Evolutionary conservation across 2,329 filamentous ascomycete genomes (phyloP), one percentile per base, ranked within the genome.

Genomic region (Trichoderma sp.): DNA sequence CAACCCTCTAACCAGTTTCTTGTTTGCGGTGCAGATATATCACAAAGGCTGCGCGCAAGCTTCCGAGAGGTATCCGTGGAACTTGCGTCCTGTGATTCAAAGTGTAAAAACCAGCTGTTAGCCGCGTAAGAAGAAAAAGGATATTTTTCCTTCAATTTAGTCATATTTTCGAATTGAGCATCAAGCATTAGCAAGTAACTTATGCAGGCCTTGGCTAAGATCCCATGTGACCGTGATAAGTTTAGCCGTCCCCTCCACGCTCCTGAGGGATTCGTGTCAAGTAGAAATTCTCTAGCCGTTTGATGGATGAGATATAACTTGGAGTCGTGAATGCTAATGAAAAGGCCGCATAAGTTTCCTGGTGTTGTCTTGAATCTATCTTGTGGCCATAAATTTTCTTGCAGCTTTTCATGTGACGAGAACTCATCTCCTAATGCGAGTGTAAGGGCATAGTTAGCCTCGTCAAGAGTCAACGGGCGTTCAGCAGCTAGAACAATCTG

Each of bases 241-340:
- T 30, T 43, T 15, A 72, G 34, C 11, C 58, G 47, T 6, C 68
- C 70, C 20, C 63, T 36, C 65, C 72, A 67, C 12, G 34, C 28
- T 4, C 66, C 34, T 8, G 59, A 13, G n/a, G 39, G 36, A 4
- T 68, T 63, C 15, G 62, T 9, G 23, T 72, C 73, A 5, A 34
- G 68, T 0, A 76, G 30, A 30, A 72, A 72, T 7, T 72, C 70
- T 50, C 70, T 63, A 1, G 57, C 70, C 7, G 70, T 72, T 62
- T 36, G 47, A 28, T 72, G 70, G 15, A 72, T 69, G 9, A 72
- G 68, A 2, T 59, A 69, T 17, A 72, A 59, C 13, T 58, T 32
- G 1, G 64, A 68, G 23, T 69, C 70, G 15, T 50, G 61, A 7
- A 69, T 66, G 7, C n/a, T 72, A 26, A 72, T 64, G 13, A 72